phyloP scores from a whole-genome alignment of 192 early-diverging fungal genomes.

The Obelidium mucronatum region DNA sequence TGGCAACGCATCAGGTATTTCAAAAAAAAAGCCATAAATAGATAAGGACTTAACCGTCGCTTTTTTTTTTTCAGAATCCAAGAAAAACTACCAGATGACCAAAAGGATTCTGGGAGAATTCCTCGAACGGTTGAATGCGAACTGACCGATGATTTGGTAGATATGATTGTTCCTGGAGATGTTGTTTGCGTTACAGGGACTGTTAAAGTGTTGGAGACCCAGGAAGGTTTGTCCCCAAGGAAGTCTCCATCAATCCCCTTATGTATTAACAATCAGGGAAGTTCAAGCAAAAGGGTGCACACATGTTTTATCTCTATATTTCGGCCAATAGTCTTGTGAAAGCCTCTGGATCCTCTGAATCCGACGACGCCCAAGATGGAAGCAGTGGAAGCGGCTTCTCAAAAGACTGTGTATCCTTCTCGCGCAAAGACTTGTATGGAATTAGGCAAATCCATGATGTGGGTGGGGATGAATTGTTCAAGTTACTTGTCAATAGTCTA shows the following conservation, averaged over 20 bases:
- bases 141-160: conserved; percentile 76
- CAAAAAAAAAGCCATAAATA: not conserved
- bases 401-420: conserved; percentile 76
- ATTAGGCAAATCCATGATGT: conserved; percentile 72
- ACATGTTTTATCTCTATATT: conserved; percentile 76
- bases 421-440: conserved; percentile 73
- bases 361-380: conserved; percentile 33
- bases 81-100: conserved; percentile 79
- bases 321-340: conserved; percentile 73
- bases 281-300: conserved; percentile 57
- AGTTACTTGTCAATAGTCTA: conserved; percentile 78
- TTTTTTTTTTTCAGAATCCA: conserved; percentile 62
- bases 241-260: too few species aligned
- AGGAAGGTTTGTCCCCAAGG: conserved; percentile 66
- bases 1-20: conserved; percentile 74
- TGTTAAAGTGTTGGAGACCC: conserved; percentile 75
- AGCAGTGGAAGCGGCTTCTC: conserved; percentile 42
- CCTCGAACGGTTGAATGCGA: conserved; percentile 84
- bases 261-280: conserved; percentile 31
- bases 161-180: conserved; percentile 81
- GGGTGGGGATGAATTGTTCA: conserved; percentile 51
- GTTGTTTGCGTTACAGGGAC: conserved; percentile 78
- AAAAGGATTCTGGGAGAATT: conserved; percentile 70
- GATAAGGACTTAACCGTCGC: not conserved
- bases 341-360: conserved; percentile 47